phyloP scores from a whole-genome alignment of 257 asterid genomes.

The Hygrophila difformis region DNA sequence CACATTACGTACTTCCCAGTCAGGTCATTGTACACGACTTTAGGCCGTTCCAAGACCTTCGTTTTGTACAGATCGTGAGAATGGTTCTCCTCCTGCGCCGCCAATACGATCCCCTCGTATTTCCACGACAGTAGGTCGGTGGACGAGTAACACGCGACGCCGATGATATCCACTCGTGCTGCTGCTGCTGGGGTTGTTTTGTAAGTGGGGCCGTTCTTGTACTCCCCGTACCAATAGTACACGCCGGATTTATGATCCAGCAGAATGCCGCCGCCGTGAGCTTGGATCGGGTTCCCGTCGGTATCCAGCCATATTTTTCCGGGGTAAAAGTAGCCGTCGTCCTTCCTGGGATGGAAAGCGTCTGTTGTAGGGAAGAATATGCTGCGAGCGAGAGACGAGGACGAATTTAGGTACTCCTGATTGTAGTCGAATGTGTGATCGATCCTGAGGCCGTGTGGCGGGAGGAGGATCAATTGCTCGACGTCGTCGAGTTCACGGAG shows the following conservation, averaged over 20 bases:
- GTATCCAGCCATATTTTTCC: constrained; percentile 61
- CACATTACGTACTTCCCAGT: constrained; percentile 51
- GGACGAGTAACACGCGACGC: constrained; percentile 68
- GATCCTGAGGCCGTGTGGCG: constrained; percentile 25
- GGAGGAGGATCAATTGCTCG: constrained; percentile 24
- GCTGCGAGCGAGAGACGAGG: constrained; percentile 20
- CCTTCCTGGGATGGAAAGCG: constrained; percentile 35
- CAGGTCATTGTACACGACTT: constrained; percentile 49
- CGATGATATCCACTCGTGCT: constrained; percentile 62
- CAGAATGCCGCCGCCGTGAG: constrained; percentile 69
- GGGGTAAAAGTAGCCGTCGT: constrained; percentile 26
- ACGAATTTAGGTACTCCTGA: constrained; percentile 26
- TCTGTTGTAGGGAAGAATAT: constrained; percentile 52
- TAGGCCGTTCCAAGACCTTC: constrained; percentile 69
- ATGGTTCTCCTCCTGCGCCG: constrained; percentile 27
- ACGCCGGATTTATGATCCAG: constrained; percentile 26
- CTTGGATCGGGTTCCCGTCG: constrained; percentile 60
- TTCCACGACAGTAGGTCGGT: constrained; percentile 59
- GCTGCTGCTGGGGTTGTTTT: constrained; percentile 25
- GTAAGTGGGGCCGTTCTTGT: constrained; percentile 51
- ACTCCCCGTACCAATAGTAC: constrained; percentile 75
- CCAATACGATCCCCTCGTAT: constrained; percentile 49
- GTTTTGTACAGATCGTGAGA: constrained; percentile 46
- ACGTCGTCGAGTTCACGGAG: constrained; percentile 26
- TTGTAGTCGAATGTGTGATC: constrained; percentile 21